Conservation (phyloP, 1,139 yeast genomes). For the Torulaspora globosa region DNA sequence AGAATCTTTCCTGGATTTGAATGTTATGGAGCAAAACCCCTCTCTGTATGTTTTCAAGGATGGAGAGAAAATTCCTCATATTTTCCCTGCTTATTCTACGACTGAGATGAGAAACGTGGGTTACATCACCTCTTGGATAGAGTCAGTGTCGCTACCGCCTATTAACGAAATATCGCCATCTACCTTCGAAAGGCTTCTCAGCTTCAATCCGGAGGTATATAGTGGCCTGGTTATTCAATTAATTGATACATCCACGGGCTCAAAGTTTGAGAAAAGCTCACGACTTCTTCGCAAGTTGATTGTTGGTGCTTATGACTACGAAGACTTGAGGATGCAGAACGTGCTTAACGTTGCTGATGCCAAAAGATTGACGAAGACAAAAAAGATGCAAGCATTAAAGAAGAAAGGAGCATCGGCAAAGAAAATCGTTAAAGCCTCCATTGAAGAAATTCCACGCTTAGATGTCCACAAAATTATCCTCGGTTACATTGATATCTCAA, state of each 20-base stretch:
- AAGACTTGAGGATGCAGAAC: conserved; percentile 44
- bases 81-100: conserved; percentile 58
- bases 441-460: conserved; percentile 47
- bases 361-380: conserved; percentile 44
- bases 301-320: conserved; percentile 52
- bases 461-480: conserved; percentile 44
- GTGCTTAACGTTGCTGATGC: conserved; percentile 42
- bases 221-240: conserved; percentile 54
- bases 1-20: conserved; percentile 47
- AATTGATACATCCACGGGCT: conserved; percentile 45
- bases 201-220: conserved; percentile 33
- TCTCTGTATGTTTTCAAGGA: conserved; percentile 58
- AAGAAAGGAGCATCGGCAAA: conserved; percentile 42
- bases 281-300: conserved; percentile 43
- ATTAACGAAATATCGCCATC: conserved; percentile 49
- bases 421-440: conserved; percentile 45
- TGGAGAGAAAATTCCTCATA: conserved; percentile 47
- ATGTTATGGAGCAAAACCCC: conserved; percentile 56
- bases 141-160: conserved; percentile 47
- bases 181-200: conserved; percentile 40
- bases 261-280: conserved; percentile 16
- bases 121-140: conserved; percentile 48
- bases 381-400: conserved; percentile 44
- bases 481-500: conserved; percentile 51
- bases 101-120: conserved; percentile 54